A percentile compares a stretch with the other conserved stretches of the same genome.
Conservation (phyloP, 371 early-diverging fungal genomes). For the Nosema bombycis region DNA sequence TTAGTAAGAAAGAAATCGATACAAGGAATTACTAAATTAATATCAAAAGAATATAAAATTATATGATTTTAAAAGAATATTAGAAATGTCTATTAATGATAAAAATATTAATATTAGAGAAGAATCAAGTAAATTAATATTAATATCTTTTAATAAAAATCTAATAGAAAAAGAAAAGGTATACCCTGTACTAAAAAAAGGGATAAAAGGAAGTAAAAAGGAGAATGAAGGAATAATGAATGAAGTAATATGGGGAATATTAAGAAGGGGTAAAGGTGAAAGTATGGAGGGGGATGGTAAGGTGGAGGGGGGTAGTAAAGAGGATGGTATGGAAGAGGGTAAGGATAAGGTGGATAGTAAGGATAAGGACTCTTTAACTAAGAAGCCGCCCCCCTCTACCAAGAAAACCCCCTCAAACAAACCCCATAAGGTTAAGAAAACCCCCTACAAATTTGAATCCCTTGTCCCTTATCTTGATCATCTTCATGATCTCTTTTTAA, state of each 20-base stretch:
- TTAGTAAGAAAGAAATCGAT: conserved; percentile 23
- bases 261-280: too few relatives aligned
- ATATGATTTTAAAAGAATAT: conserved; percentile 12
- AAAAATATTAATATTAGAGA: conserved; percentile 28
- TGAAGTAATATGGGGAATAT: too few relatives aligned
- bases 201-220: background rate
- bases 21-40: background rate
- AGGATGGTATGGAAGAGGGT: conserved; percentile 12
- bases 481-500: conserved; percentile 17
- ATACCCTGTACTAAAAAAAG: background rate
- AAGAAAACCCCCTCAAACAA: too few relatives aligned
- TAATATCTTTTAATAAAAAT: background rate
- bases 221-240: background rate
- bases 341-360: conserved; percentile 6
- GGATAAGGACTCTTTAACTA: too few relatives aligned
- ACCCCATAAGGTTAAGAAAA: too few relatives aligned
- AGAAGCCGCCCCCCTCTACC: too few relatives aligned
- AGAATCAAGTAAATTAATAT: conserved; percentile 1
- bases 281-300: too few relatives aligned
- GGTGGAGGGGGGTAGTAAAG: background rate
- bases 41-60: conserved; percentile 17
- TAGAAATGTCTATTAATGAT: conserved; percentile 34
- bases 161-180: conserved; percentile 12
- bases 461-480: conserved; percentile 2
- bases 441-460: too few relatives aligned